Conservation (phyloP, 2,329 filamentous ascomycete species). For the Westerdykella ornata region DNA sequence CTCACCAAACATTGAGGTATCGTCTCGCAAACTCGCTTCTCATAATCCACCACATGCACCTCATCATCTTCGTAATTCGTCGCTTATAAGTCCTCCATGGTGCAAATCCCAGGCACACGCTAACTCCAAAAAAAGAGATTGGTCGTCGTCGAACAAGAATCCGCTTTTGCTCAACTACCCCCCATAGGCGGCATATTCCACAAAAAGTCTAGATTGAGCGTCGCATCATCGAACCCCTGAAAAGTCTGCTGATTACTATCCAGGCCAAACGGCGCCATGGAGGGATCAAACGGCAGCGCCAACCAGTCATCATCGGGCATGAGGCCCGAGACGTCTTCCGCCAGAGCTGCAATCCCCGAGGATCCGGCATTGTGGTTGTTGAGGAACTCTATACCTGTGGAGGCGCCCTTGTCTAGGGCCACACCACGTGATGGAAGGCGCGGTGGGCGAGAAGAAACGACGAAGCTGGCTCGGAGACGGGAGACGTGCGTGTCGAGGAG, state of each 20-base stretch:
- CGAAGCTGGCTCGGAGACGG: conserved; percentile 33
- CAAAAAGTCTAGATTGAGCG: conserved; percentile 30
- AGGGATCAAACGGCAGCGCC: conserved; percentile 35
- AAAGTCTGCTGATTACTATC: conserved; percentile 28
- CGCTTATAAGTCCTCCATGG: no score
- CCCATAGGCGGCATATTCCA: conserved; percentile 30
- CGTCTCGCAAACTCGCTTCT: no score
- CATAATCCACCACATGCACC: no score
- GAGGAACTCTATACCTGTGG: conserved; percentile 32
- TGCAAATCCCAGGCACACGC: no score
- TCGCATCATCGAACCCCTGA: conserved; percentile 35
- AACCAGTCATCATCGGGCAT: conserved; percentile 38
- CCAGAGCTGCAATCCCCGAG: conserved; percentile 31
- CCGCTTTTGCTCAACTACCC: background rate
- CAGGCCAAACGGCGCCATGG: conserved; percentile 36
- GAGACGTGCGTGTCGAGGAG: conserved; percentile 42
- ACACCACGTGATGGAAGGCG: conserved; percentile 27
- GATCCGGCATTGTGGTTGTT: conserved; percentile 33
- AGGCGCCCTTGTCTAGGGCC: conserved; percentile 26
- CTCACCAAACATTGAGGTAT: no score
- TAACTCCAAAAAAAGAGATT: no score
- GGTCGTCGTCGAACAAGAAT: no score
- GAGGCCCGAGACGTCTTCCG: conserved; percentile 30
- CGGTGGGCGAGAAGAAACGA: conserved; percentile 33
- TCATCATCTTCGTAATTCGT: no score